Evolutionary conservation across 768 basidiomycete species (phyloP), one percentile per base, ranked within the genome.

Genomic region (Kwoniella botswanensis): DNA sequence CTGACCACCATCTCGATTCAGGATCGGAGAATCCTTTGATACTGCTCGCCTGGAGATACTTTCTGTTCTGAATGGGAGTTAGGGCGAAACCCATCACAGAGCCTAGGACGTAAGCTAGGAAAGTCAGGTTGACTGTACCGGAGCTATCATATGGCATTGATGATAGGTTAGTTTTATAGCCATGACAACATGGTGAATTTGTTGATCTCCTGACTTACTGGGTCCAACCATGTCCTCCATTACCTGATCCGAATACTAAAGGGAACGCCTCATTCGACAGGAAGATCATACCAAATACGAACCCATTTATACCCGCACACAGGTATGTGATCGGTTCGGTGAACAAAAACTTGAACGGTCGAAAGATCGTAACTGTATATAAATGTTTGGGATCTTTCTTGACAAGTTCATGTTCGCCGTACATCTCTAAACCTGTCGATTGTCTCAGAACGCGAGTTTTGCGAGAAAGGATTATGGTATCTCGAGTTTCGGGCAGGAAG

Each of bases 261-360:
- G 76, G 74, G 65, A 79, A 79, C 1, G 78, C 78, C 55, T 79
- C 78, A 57, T 79, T 79, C 52, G 72, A 72, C 22, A 79, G 55
- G 70, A 79, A 79, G 61, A 79, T 77, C 72, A 79, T 76, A 1
- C 78, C 78, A 57, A 70, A 77, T 2, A 72, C 73, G 50, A 77
- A 79, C 44, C 76, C 78, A 63, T 79, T 79, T 63, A 79, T 76
- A 21, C 70, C 76, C 5, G 76, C 78, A 54, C 72, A 68, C 18
- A 79, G 62, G 63, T 79, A 77, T 4, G 79, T 75, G 59, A 82
- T 79, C 1, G 81, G 81, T 63, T 82, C 81, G 41, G 76, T 76
- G 55, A 79, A 68, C 55, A 80, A 62, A 53, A 82, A 74, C 3
- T 74, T 66, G 62, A 80, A 73, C 4, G 81, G 81, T 46, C 79